These are phyloP conservation scores for Grifola frondosa DNA, from an alignment of 1,284 basidiomycete genomes.

Conservation along the genomic window DNA sequence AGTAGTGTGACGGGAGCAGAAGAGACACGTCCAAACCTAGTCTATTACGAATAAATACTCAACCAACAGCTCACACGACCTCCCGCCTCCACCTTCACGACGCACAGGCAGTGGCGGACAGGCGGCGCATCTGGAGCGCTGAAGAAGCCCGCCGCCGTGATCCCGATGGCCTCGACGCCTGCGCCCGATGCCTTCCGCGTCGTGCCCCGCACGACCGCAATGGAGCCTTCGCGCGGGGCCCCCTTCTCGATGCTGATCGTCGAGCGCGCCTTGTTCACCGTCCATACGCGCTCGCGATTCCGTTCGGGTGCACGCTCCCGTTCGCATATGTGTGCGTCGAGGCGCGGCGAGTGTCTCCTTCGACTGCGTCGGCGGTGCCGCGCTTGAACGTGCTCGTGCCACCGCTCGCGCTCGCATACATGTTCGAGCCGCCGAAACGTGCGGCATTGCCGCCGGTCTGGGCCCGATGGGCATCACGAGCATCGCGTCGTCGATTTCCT, in stretches of 20 bases:
- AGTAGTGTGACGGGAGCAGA: too few species aligned
- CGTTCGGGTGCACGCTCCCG: conserved; percentile 20
- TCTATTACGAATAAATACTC: too few species aligned
- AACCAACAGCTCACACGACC: not conserved
- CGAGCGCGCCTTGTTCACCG: conserved; percentile 50
- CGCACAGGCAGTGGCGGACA: conserved; percentile 25
- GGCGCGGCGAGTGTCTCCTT: conserved; percentile 15
- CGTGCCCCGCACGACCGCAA: conserved; percentile 62
- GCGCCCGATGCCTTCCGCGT: conserved; percentile 61
- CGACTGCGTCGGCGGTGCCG: conserved; percentile 15
- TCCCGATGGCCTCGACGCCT: conserved; percentile 66
- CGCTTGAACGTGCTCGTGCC: conserved; percentile 20
- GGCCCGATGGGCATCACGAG: conserved; percentile 72
- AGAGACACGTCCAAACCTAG: too few species aligned
- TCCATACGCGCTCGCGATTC: conserved; percentile 23
- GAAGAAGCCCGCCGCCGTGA: conserved; percentile 76
- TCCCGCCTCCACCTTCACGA: conserved; percentile 9
- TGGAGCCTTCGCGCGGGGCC: conserved; percentile 51
- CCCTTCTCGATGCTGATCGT: conserved; percentile 60
- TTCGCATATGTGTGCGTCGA: conserved; percentile 28
- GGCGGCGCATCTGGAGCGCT: conserved; percentile 48
- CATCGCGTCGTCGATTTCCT: conserved; percentile 72
- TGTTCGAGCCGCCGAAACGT: conserved; percentile 15
- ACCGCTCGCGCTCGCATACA: conserved; percentile 10
- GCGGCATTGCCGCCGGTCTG: conserved; percentile 20